Percentiles rank a stretch among this genome's conserved stretches.
Conservation (phyloP, 2,329 filamentous ascomycete species). For the Hyphodiscus sp. region DNA sequence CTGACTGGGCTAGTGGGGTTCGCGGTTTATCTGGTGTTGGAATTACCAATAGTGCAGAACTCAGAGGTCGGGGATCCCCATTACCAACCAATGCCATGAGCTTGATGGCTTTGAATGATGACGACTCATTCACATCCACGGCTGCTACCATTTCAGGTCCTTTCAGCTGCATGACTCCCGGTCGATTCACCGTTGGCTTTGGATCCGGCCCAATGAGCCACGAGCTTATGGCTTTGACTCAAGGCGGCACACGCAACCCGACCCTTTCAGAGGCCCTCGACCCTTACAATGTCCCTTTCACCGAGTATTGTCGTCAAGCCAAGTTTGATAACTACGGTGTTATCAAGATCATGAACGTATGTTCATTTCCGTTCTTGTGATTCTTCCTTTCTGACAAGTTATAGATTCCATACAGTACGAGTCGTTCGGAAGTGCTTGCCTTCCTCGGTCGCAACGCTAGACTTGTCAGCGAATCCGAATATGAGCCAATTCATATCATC, state of each 20-base stretch:
- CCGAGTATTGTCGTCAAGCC: constrained; percentile 29
- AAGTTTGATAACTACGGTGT: constrained; percentile 27
- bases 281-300: constrained; percentile 29
- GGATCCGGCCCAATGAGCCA: constrained; percentile 10
- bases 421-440: constrained; percentile 48
- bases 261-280: constrained; percentile 24
- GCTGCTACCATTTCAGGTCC: constrained; percentile 4
- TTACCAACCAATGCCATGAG: constrained; percentile 9
- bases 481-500: constrained; percentile 55
- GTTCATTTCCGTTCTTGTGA: constrained; percentile 7
- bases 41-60: background rate
- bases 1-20: constrained; percentile 14
- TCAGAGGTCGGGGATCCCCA: background rate
- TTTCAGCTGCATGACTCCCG: constrained; percentile 2
- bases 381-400: constrained; percentile 6
- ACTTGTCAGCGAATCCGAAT: constrained; percentile 43
- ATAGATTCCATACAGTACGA: constrained; percentile 51
- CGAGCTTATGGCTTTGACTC: constrained; percentile 15
- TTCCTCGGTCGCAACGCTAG: constrained; percentile 53
- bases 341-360: constrained; percentile 33
- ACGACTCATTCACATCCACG: constrained; percentile 11
- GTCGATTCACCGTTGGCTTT: constrained; percentile 3
- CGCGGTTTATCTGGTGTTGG: background rate
- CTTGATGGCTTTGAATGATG: constrained; percentile 8
- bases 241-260: constrained; percentile 18